phyloP scores from a whole-genome alignment of 148 eudicot genomes.

The Cornus kousa region DNA sequence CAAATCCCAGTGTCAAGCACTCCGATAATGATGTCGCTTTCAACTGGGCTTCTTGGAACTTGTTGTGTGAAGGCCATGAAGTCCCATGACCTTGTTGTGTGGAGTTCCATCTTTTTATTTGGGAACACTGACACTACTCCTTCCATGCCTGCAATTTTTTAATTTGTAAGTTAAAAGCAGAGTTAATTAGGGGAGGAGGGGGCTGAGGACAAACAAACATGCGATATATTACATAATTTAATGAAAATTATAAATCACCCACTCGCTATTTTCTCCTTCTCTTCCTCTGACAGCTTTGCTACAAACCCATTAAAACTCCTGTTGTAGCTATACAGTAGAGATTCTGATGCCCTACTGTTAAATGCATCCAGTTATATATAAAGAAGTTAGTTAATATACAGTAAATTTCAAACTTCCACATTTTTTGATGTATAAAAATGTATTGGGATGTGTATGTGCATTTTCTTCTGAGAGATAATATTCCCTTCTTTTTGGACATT shows the following conservation, averaged over 20 bases:
- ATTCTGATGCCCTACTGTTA: not conserved
- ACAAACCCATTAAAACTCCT: not conserved
- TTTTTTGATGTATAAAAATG: too few relatives aligned
- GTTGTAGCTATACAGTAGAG: not conserved
- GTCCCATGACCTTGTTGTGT: slow-evolving; percentile 40
- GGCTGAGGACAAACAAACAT: too few relatives aligned
- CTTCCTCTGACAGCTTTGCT: not conserved
- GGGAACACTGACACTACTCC: slow-evolving; percentile 36
- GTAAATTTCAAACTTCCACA: too few relatives aligned
- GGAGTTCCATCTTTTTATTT: not conserved
- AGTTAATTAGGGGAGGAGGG: not conserved
- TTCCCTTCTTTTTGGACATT: too few relatives aligned
- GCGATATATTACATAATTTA: not conserved
- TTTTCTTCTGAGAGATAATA: too few relatives aligned
- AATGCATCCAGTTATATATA: not conserved
- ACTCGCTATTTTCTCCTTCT: not conserved
- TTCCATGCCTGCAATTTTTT: slow-evolving; percentile 10
- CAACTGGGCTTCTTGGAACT: slow-evolving; percentile 13
- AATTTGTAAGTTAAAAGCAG: not conserved
- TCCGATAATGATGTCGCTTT: slow-evolving; percentile 26
- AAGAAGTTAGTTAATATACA: not conserved
- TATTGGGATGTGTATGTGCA: too few relatives aligned
- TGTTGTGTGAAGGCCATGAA: slow-evolving; percentile 27
- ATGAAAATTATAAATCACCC: not conserved
- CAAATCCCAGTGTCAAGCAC: slow-evolving; percentile 30